phyloP scores from a whole-genome alignment of 164 flowering plant species.

The Paratinospora sagittata region DNA sequence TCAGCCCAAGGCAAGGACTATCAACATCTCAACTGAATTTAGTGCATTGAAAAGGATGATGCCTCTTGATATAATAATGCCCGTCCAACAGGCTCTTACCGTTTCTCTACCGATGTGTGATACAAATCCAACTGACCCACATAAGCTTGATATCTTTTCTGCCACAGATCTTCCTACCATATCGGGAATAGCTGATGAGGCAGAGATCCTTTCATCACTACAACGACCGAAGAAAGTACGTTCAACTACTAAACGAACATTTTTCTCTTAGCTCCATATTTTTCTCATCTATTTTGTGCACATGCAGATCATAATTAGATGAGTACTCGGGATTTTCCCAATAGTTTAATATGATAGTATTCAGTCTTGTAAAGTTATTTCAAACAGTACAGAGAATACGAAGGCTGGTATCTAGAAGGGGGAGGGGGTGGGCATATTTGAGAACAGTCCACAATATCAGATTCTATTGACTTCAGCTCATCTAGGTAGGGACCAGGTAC shows the following conservation, averaged over 20 bases:
- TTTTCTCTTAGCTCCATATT: neutral
- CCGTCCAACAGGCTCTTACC: constrained; percentile 84
- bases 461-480: no score
- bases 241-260: neutral
- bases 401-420: no score
- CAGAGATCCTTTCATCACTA: constrained; percentile 97
- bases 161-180: constrained; percentile 72
- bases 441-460: no score
- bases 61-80: constrained; percentile 96
- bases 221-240: constrained; percentile 92
- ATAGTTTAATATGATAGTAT: no score
- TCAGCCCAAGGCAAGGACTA: constrained; percentile 69
- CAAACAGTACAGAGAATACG: no score
- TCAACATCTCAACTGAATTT: constrained; percentile 85
- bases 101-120: constrained; percentile 69
- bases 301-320: neutral
- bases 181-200: constrained; percentile 90
- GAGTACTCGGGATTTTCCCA: no score
- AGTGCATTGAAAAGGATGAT: constrained; percentile 97
- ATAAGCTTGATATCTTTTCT: constrained; percentile 52
- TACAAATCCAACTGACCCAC: constrained; percentile 28
- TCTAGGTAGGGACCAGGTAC: no score
- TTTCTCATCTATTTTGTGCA: neutral
- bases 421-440: no score
- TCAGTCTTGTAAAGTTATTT: no score